Conservation (phyloP, 805 yeast species). For the Saccharomycopsis babjevae region DNA sequence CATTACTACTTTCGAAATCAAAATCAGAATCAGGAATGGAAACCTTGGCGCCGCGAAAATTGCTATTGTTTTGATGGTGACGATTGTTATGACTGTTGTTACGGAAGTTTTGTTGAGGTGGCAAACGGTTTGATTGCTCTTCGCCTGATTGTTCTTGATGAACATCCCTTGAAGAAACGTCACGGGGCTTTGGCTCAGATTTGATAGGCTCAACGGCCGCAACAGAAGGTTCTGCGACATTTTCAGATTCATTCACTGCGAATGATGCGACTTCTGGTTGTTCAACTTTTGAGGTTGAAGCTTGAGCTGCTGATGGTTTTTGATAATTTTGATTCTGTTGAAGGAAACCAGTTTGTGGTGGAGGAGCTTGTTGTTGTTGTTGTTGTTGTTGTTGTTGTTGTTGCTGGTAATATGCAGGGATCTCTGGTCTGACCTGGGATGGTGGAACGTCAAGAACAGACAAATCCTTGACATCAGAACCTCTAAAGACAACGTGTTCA, state of each 20-base stretch:
- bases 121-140: neutral
- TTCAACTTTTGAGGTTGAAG: neutral
- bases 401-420: conserved; percentile 17
- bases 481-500: conserved; percentile 76
- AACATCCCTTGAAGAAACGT: conserved; percentile 9
- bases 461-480: conserved; percentile 85
- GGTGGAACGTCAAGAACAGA: conserved; percentile 67
- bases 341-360: neutral
- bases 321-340: neutral
- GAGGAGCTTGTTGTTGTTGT: conserved; percentile 15
- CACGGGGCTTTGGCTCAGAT: conserved; percentile 7
- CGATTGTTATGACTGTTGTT: neutral
- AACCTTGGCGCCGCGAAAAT: conserved; percentile 21
- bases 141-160: neutral
- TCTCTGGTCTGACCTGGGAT: conserved; percentile 51
- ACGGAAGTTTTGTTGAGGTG: conserved; percentile 6
- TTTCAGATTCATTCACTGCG: conserved; percentile 13
- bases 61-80: neutral
- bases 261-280: conserved; percentile 5
- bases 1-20: conserved; percentile 68
- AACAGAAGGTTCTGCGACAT: neutral
- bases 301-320: neutral
- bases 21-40: conserved; percentile 47
- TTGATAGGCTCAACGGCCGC: neutral
- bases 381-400: conserved; percentile 10